Base-by-base conservation (phyloP, 441 rosid species). In the Pelargonium myrrhifolium region DNA sequence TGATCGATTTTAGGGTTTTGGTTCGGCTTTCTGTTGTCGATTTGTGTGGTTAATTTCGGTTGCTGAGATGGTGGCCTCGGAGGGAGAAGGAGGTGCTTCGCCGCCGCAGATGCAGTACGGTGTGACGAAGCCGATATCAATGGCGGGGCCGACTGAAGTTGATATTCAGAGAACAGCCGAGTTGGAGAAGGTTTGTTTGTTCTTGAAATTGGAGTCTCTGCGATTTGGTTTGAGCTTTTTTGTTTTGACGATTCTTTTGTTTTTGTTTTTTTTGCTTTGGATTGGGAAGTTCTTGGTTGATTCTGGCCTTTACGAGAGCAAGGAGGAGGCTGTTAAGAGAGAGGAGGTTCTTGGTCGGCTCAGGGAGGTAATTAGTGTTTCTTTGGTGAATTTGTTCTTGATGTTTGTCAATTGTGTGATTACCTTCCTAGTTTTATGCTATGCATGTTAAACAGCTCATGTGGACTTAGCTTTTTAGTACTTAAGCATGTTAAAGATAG, bases 281-380 rank as follows among this genome's bases (percentile, higher is more conserved):
- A 62, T 4, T 18, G 60, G 53, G 18, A 47, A 85, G 89, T 83
- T 82, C 62, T 71, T 87, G 86, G 76, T 66, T 68, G 79, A 82
- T 74, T 65, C 82, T 61, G 93, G 82, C 62, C 82, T 85, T 37
- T 85, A 87, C 58, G 93, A 87, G 84, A 81, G 83, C 77, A 62
- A 81, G 56, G 90, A 80, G 64, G 89, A 87, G 75, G 77, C 78
- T 20, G 71, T 61, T 4, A 85, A 75, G 79, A 81, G 90, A 71
- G 78, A 78, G 67, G 74, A 67, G 76, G 93, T 87, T 72, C 75
- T 87, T 40, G 73, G 72, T 73, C 84, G 82, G 31, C 72, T 87
- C 56, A 76, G 76, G 20, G 78, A 78, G 89, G 93, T 83, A 71
- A 62, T 11, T 9, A 7, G 9, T 12, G 24, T 40, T 47, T 42